phyloP scores from a whole-genome alignment of 2,329 filamentous ascomycete genomes.

The Neofusicoccum laricinum region DNA sequence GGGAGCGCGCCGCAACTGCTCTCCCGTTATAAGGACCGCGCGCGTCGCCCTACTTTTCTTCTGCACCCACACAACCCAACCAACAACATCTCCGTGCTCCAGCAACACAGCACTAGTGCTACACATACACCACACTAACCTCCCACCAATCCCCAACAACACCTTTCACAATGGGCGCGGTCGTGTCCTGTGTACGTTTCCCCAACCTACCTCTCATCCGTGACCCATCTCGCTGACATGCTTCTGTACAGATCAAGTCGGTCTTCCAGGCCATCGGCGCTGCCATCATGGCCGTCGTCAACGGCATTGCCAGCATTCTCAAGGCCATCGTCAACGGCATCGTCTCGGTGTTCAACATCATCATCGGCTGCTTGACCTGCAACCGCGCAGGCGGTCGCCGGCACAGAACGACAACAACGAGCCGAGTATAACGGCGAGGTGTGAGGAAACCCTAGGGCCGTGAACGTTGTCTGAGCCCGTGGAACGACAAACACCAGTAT shows the following conservation, averaged over 20 bases:
- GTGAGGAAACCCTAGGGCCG: conserved; percentile 7
- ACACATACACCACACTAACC: neutral
- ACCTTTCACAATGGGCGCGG: conserved; percentile 68
- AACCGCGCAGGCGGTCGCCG: conserved; percentile 41
- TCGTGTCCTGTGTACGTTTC: conserved; percentile 74
- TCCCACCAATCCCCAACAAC: conserved; percentile 11
- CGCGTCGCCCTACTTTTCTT: neutral
- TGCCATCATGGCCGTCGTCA: conserved; percentile 47
- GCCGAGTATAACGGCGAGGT: conserved; percentile 20
- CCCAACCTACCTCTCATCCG: neutral
- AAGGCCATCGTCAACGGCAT: conserved; percentile 50
- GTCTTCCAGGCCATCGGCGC: conserved; percentile 47
- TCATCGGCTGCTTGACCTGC: conserved; percentile 51
- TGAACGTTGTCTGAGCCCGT: neutral
- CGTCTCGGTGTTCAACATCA: conserved; percentile 48
- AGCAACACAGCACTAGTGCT: neutral
- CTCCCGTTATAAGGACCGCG: neutral
- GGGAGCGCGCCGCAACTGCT: neutral
- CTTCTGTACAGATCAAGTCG: conserved; percentile 33
- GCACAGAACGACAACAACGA: conserved; percentile 31
- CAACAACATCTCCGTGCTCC: neutral
- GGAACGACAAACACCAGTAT: no score
- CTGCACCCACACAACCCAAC: neutral
- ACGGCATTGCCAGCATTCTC: conserved; percentile 44
- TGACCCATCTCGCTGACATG: conserved; percentile 23